Evolutionary conservation across 768 basidiomycete species (phyloP).

Genomic region (Russula compacta): DNA sequence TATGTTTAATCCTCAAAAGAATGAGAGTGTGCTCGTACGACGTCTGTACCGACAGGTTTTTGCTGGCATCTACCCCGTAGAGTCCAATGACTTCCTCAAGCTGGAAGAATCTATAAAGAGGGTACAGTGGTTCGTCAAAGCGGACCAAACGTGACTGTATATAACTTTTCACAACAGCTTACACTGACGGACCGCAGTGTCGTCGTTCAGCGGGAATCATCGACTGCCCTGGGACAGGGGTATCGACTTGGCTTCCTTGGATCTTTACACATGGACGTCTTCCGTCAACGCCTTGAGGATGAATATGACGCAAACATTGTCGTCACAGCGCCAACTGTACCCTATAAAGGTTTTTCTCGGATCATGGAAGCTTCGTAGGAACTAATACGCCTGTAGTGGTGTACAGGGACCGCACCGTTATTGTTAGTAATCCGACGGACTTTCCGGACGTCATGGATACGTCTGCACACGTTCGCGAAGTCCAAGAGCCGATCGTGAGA

Average conservation of each 20-base stretch:
- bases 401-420: conserved; percentile 49
- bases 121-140: conserved; percentile 36
- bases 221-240: conserved; percentile 90
- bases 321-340: conserved; percentile 92
- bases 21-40: not conserved
- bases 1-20: conserved; percentile 24
- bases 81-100: conserved; percentile 84
- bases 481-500: conserved; percentile 90
- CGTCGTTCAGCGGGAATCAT: conserved; percentile 84
- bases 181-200: conserved; percentile 85
- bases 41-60: conserved; percentile 51
- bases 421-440: conserved; percentile 88
- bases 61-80: conserved; percentile 90
- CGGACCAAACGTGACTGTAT: not conserved
- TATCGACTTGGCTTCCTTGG: conserved; percentile 93
- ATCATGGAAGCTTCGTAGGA: not conserved
- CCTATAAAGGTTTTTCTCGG: conserved; percentile 60
- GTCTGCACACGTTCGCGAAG: conserved; percentile 48
- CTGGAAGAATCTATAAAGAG: conserved; percentile 93
- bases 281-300: conserved; percentile 92
- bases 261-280: conserved; percentile 93
- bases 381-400: conserved; percentile 44
- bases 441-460: conserved; percentile 78
- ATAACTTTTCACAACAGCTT: conserved; percentile 38
- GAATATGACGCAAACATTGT: conserved; percentile 94